Conservation (phyloP, 176 grass and related monocot species). For the Thinopyrum elongatum region DNA sequence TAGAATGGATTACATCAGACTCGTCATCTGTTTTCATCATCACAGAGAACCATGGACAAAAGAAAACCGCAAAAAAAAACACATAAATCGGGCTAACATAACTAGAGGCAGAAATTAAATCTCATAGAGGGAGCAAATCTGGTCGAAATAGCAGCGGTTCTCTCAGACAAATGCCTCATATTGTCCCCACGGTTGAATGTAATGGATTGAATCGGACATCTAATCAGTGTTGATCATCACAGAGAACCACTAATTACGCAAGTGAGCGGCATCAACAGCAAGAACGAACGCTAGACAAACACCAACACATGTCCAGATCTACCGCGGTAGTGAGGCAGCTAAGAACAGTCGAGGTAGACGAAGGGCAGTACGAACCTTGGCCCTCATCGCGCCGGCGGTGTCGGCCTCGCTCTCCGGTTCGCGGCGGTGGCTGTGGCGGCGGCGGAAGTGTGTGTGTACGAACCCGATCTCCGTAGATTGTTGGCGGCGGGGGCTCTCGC, state of each 20-base stretch:
- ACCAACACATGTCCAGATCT: neutral
- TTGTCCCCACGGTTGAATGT: slow-evolving; percentile 12
- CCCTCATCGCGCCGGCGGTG: slow-evolving; percentile 37
- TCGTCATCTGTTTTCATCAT: slow-evolving; percentile 60
- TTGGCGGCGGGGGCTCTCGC: neutral
- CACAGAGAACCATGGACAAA: neutral
- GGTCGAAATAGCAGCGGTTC: neutral
- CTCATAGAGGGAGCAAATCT: too few relatives aligned
- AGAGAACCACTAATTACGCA: neutral
- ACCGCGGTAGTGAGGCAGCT: neutral
- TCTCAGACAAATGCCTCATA: slow-evolving; percentile 18
- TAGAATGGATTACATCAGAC: slow-evolving; percentile 59
- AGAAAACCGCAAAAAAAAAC: neutral
- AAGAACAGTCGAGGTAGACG: neutral
- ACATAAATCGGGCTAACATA: neutral
- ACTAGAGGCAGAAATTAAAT: neutral
- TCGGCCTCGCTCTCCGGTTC: neutral
- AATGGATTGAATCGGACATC: slow-evolving; percentile 13
- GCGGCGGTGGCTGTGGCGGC: neutral
- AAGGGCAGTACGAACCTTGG: neutral
- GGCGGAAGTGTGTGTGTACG: neutral
- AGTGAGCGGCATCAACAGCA: rapidly evolving
- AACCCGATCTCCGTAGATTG: neutral
- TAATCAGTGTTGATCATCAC: slow-evolving; percentile 25
- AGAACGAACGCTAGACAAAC: neutral